Conservation (phyloP, 1,284 basidiomycete genomes). For the Veloporphyrellus conicus region DNA sequence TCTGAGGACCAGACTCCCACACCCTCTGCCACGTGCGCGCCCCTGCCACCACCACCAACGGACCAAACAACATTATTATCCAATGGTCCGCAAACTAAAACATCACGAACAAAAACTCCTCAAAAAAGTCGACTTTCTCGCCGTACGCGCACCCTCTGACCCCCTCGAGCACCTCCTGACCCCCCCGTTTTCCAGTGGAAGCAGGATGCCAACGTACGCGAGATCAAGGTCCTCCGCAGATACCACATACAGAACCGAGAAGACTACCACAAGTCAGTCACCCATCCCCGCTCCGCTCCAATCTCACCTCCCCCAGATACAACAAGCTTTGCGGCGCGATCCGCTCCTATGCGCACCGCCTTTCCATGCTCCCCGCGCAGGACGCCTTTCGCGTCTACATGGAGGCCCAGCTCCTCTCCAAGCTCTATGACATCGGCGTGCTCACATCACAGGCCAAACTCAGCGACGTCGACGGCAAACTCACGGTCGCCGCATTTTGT, state of each 20-base stretch:
- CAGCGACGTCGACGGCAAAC: slow-evolving; percentile 89
- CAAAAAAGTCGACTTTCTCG: slow-evolving; percentile 92
- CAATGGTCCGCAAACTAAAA: slow-evolving; percentile 88
- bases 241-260: slow-evolving; percentile 95
- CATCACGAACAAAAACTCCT: slow-evolving; percentile 91
- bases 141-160: slow-evolving; percentile 48
- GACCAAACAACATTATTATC: neutral
- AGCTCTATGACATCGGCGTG: slow-evolving; percentile 97
- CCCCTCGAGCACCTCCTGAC: neutral
- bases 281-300: slow-evolving; percentile 7
- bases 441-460: slow-evolving; percentile 79
- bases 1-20: slow-evolving; percentile 21
- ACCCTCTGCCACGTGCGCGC: slow-evolving; percentile 29
- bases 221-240: slow-evolving; percentile 91
- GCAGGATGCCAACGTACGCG: slow-evolving; percentile 87
- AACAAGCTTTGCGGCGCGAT: slow-evolving; percentile 93
- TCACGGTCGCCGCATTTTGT: slow-evolving; percentile 94
- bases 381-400: slow-evolving; percentile 86
- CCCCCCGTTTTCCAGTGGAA: slow-evolving; percentile 71
- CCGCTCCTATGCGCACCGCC: slow-evolving; percentile 79
- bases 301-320: slow-evolving; percentile 55
- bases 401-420: slow-evolving; percentile 85
- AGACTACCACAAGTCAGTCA: slow-evolving; percentile 85
- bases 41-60: slow-evolving; percentile 8
- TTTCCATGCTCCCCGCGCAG: slow-evolving; percentile 83